Evolutionary conservation across 345 rosid species (phyloP), one percentile per base, ranked within the genome.

Genomic region (Acer campestre): DNA sequence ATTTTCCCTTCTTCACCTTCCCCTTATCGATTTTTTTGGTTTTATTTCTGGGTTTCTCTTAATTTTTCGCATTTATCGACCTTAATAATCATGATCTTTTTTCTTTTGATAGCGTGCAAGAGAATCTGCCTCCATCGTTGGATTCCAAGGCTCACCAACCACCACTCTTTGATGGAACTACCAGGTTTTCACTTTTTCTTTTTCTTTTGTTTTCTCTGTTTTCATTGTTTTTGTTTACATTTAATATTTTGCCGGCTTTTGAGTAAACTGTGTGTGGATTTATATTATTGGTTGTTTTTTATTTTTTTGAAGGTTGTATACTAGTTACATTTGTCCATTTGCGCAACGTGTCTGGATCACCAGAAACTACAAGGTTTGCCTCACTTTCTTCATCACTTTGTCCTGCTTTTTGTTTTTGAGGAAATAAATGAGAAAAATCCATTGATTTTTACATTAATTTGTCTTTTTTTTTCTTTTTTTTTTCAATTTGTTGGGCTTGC

Each of bases 291-390:
- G 9, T 3, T 27, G 13, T 29, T 29, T 29, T 48, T 12, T 44
- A 16, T 63, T 13, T 80, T 25, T 25, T 25, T 25, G 1, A 29
- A 94, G 98, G 87, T 61, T 93, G 89, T 95, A 95, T 84, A 85
- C 87, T 31, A 48, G 74, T 70, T 86, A 89, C 66, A 1, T 71
- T 8, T 92, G 99, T 78, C 99, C 98, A 29, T 95, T 6, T 80
- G 94, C 96, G 8, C 98, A 92, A 80, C 93, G 99, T 42, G 98
- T 82, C 71, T 93, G 99, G 99, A 93, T 95, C 91, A 90, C 97
- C 75, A 87, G 99, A 79, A 92, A 95, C 80, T 76, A 81, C 75
- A 93, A 93, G 98, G 97, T 92, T 51, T 68, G 67, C 4, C 31
- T 25, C 58, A 13, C 20, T 25, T 0, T 51, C 3, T 40, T 35